Conservation (phyloP, 2,329 filamentous ascomycete species). For the Xylariomycetidae sp. region DNA sequence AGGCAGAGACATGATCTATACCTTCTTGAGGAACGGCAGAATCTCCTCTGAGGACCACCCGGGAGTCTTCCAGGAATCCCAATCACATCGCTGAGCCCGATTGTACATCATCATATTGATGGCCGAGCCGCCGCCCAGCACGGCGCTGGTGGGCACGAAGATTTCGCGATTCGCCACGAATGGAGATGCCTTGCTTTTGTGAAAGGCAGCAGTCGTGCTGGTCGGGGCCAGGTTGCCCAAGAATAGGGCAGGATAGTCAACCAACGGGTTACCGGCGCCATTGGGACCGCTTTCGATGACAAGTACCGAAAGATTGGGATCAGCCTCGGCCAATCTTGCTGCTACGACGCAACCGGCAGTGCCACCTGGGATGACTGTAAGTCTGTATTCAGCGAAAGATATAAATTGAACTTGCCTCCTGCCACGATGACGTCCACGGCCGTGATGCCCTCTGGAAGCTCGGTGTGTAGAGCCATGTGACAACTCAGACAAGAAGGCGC, state of each 20-base stretch:
- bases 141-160: slow-evolving; percentile 24
- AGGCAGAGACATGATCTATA: no score
- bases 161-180: slow-evolving; percentile 5
- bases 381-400: background rate
- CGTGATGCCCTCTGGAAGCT: slow-evolving; percentile 7
- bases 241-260: slow-evolving; percentile 9
- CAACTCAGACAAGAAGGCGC: no score
- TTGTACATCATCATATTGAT: slow-evolving; percentile 41
- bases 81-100: slow-evolving; percentile 28
- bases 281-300: slow-evolving; percentile 13
- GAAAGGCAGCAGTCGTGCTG: slow-evolving; percentile 2
- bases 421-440: slow-evolving; percentile 15
- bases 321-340: slow-evolving; percentile 13
- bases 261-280: slow-evolving; percentile 3
- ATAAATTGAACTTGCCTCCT: slow-evolving; percentile 8
- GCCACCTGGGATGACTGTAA: slow-evolving; percentile 6
- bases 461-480: slow-evolving; percentile 12
- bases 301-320: slow-evolving; percentile 11
- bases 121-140: slow-evolving; percentile 50
- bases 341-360: slow-evolving; percentile 16
- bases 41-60: slow-evolving; percentile 25
- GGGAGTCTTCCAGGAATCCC: slow-evolving; percentile 20
- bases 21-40: slow-evolving; percentile 31
- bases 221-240: slow-evolving; percentile 5
- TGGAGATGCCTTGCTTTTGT: slow-evolving; percentile 3